Conservation (phyloP, 179 eudicot genomes). For the Beta macrorhiza region DNA sequence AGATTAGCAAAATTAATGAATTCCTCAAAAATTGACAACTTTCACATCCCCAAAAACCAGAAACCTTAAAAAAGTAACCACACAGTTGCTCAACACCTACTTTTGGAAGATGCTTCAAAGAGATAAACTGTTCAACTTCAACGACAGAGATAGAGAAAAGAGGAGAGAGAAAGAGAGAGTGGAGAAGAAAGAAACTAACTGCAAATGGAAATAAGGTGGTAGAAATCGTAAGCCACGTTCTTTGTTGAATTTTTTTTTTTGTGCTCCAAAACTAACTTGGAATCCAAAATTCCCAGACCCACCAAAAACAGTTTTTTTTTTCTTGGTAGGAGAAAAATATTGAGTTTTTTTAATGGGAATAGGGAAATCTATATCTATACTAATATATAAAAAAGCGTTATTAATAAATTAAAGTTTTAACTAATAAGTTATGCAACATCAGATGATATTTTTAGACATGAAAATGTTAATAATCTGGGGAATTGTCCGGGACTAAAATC, state of each 20-base stretch:
- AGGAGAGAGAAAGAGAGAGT: constrained; percentile 16
- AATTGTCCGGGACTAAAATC: too few relatives aligned
- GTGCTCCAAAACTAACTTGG: constrained; percentile 14
- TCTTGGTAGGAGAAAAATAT: neutral
- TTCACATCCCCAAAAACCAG: constrained; percentile 19
- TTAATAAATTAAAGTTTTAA: too few relatives aligned
- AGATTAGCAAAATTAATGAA: constrained; percentile 20
- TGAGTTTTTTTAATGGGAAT: too few relatives aligned
- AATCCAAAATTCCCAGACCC: constrained; percentile 26
- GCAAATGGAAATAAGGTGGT: constrained; percentile 23
- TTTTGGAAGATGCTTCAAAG: constrained; percentile 9
- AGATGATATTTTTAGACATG: too few relatives aligned
- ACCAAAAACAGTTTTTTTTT: neutral
- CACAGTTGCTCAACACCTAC: constrained; percentile 16
- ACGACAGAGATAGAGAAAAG: neutral
- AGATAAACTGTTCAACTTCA: constrained; percentile 10
- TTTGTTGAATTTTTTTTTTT: constrained; percentile 21
- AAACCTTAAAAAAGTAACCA: constrained; percentile 8
- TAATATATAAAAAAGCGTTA: too few relatives aligned
- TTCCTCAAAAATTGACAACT: constrained; percentile 15
- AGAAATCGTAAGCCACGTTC: constrained; percentile 44
- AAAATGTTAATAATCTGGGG: too few relatives aligned
- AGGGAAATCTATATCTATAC: too few relatives aligned
- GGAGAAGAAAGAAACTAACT: constrained; percentile 28
- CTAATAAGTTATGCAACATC: too few relatives aligned